A percentile compares a stretch with the other conserved stretches of the same genome.
phyloP scores from a whole-genome alignment of 2,329 filamentous ascomycete genomes.

The Monosporascus ibericus region DNA sequence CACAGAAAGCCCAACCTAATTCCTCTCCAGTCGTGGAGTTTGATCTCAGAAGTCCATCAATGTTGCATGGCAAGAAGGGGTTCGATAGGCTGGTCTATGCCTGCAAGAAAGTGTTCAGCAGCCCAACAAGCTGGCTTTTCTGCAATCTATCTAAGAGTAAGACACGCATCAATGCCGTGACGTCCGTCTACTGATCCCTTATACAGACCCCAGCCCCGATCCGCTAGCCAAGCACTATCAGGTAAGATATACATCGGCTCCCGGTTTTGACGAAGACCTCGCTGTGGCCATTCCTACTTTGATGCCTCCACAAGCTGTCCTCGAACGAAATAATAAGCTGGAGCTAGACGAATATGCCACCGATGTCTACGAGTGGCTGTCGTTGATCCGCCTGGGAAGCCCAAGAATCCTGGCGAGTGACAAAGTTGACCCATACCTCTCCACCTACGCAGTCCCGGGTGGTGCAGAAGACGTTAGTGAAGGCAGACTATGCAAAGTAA shows the following conservation, averaged over 20 bases:
- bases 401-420: conserved; percentile 55
- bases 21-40: conserved; percentile 60
- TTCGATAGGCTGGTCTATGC: conserved; percentile 76
- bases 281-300: conserved; percentile 27
- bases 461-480: conserved; percentile 15
- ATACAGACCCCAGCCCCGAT: conserved; percentile 41
- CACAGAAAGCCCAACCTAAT: conserved; percentile 19
- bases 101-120: conserved; percentile 67
- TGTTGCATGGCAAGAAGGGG: conserved; percentile 76
- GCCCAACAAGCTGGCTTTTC: conserved; percentile 71
- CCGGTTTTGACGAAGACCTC: conserved; percentile 22
- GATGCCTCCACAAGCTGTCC: conserved; percentile 22
- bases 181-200: neutral
- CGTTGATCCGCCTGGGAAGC: conserved; percentile 59
- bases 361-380: conserved; percentile 69
- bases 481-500: conserved; percentile 42
- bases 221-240: conserved; percentile 42
- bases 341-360: conserved; percentile 58
- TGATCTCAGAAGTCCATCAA: conserved; percentile 66
- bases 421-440: conserved; percentile 61
- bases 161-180: conserved; percentile 4
- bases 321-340: conserved; percentile 32
- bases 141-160: conserved; percentile 53
- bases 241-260: conserved; percentile 32
- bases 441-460: conserved; percentile 56